Percentiles rank a stretch among this genome's conserved stretches.
Evolutionary conservation across 1,284 basidiomycete species (phyloP).

Genomic region (Thelephora terrestris): DNA sequence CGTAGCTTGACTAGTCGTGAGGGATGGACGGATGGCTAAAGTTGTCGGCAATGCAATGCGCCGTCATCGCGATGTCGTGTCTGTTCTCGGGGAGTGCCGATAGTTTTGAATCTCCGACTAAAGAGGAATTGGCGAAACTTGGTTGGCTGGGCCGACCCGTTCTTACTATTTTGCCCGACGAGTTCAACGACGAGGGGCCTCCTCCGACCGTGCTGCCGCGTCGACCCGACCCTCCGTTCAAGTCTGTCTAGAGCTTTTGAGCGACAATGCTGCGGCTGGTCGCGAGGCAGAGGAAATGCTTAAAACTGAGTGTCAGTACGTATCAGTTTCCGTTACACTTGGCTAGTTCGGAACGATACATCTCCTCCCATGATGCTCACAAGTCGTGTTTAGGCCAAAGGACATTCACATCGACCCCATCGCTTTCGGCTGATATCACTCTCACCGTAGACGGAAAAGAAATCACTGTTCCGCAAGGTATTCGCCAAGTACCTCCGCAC

Average conservation of each 20-base stretch:
- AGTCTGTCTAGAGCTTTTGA: not conserved
- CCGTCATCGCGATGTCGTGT: too few relatives aligned
- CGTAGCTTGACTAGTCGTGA: conserved; percentile 4
- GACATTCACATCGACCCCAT: conserved; percentile 54
- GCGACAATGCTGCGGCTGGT: not conserved
- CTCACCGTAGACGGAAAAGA: conserved; percentile 90
- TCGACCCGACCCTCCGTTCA: too few relatives aligned
- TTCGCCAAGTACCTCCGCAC: conserved; percentile 29
- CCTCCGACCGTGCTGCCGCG: not conserved
- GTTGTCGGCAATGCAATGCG: not conserved
- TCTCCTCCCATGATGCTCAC: not conserved
- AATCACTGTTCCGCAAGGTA: conserved; percentile 88
- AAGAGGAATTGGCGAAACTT: not conserved
- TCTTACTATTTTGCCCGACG: not conserved
- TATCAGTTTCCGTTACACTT: too few relatives aligned
- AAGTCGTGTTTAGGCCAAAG: conserved; percentile 34
- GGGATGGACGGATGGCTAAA: not conserved
- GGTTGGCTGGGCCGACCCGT: not conserved
- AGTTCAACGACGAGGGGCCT: not conserved
- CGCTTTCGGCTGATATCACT: conserved; percentile 71
- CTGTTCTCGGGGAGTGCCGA: too few relatives aligned
- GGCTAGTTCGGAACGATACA: too few relatives aligned
- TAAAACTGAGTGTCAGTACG: too few relatives aligned
- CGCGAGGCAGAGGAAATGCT: not conserved
- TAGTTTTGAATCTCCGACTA: not conserved